Evolutionary conservation across 2,329 filamentous ascomycete species (phyloP).

Genomic region (Arthrocladium fulminans): DNA sequence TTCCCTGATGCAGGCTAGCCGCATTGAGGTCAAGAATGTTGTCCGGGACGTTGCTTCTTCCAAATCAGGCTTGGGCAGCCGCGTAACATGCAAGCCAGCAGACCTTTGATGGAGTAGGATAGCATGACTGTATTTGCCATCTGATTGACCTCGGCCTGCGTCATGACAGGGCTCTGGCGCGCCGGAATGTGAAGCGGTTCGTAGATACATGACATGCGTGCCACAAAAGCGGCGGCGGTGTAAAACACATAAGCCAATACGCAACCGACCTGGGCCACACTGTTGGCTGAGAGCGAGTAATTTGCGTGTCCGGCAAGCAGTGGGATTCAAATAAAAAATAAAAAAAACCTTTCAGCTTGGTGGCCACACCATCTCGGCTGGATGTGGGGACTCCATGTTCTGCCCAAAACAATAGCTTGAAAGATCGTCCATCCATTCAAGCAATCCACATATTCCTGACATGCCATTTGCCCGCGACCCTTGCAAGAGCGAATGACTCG

Average conservation of each 20-base stretch:
- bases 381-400: conserved; percentile 7
- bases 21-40: conserved; percentile 5
- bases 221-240: neutral
- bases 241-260: neutral
- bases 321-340: neutral
- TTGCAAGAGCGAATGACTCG: neutral
- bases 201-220: neutral
- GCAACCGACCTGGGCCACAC: conserved; percentile 2
- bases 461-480: neutral
- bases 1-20: neutral
- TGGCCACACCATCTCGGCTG: neutral
- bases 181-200: neutral
- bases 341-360: neutral
- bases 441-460: neutral
- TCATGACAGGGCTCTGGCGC: neutral
- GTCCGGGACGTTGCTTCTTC: neutral
- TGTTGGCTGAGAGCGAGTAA: conserved; percentile 1
- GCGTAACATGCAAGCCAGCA: neutral
- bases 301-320: neutral
- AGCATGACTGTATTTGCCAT: neutral
- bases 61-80: neutral
- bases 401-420: conserved; percentile 5
- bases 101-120: conserved; percentile 2
- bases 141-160: conserved; percentile 1
- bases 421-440: conserved; percentile 1